Evolutionary conservation across 1,139 yeast species (phyloP), one percentile per base, ranked within the genome.

Genomic region (Candida buenavistaensis): DNA sequence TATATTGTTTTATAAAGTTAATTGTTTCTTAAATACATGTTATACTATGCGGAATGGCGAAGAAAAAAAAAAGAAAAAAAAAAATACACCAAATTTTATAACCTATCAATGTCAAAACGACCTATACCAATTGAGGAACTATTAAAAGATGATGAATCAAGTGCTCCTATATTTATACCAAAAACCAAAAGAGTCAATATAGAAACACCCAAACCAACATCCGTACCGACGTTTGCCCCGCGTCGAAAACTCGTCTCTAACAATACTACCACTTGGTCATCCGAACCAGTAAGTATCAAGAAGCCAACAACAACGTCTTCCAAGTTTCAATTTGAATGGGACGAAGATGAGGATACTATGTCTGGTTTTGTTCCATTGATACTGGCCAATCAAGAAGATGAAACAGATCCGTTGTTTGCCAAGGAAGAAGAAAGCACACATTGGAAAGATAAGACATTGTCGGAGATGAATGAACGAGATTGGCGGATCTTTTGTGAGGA

Each of bases 401-500:
- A 33, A 4, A 72, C 66, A 12, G 47, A 43, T 6, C 40, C 48
- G 9, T 50, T 41, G 14, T 14, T 34, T 14, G 39, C 31, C 7
- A 38, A 36, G 6, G 28, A 42, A 3, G 54, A 54, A 8, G 72
- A 65, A 6, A 17, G 7, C 20, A 46, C 58, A 9, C 92, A 81
- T 46, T 92, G 97, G 97, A 61, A 78, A 1, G 68, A 78, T 31
- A 92, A 92, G 51, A 54, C 72, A 0, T 55, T 81, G 2, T 59
- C 59, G 0, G 71, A 76, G 30, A 89, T 92, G 98, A 75, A 76
- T 0, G 63, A 71, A 0, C 68, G 97, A 41, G 98, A 92, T 55
- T 92, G 97, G 97, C 70, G 97, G 41, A 83, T 88, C 31, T 68
- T 90, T 54, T 77, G 75, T 45, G 96, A 88, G 51, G 96, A 90